Conservation (phyloP, 192 early-diverging fungal species). For the Coemansia sp. region DNA sequence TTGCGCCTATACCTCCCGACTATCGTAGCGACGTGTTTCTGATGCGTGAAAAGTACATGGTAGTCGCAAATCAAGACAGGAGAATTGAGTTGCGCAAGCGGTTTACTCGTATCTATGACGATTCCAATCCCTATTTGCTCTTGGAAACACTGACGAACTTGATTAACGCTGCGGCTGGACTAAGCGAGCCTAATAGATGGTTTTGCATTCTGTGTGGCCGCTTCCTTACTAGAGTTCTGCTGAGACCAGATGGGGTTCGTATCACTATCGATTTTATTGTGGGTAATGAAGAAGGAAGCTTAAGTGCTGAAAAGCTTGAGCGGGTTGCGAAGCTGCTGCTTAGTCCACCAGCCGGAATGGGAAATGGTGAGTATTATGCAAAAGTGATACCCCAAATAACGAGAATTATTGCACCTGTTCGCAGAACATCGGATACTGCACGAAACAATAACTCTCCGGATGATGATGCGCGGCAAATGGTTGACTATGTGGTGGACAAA, state of each 20-base stretch:
- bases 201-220: constrained; percentile 64
- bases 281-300: constrained; percentile 47
- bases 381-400: constrained; percentile 31
- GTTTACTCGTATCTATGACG: constrained; percentile 48
- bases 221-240: constrained; percentile 68
- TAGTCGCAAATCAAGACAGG: constrained; percentile 31
- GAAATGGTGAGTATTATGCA: constrained; percentile 5
- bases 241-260: constrained; percentile 63
- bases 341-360: constrained; percentile 23
- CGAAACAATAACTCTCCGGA: not conserved
- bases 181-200: constrained; percentile 58
- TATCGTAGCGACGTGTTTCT: not conserved
- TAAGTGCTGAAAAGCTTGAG: constrained; percentile 32
- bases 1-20: constrained; percentile 57
- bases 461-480: not conserved
- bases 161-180: constrained; percentile 58
- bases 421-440: not conserved
- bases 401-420: not conserved
- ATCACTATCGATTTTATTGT: constrained; percentile 70
- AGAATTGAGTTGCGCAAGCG: constrained; percentile 27
- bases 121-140: constrained; percentile 57
- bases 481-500: constrained; percentile 12
- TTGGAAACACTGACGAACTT: constrained; percentile 69
- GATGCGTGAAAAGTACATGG: constrained; percentile 23
- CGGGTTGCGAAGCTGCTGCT: constrained; percentile 35